Evolutionary conservation across 805 yeast species (phyloP).

Genomic region (Yamadazyma paraphyllophila): DNA sequence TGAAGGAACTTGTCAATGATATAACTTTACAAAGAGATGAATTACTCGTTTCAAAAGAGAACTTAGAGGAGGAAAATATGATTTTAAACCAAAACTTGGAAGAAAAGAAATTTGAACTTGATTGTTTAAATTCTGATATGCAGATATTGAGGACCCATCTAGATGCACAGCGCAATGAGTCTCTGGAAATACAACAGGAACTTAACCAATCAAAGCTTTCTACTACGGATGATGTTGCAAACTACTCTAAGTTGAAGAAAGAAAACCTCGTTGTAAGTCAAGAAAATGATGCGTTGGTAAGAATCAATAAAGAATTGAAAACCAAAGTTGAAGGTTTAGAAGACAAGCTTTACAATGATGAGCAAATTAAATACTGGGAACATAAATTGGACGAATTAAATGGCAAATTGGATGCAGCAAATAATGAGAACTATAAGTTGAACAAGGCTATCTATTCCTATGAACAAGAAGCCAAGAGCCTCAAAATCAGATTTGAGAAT

Average conservation of each 20-base stretch:
- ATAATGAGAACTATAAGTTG: slow-evolving; percentile 49
- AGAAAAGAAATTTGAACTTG: slow-evolving; percentile 21
- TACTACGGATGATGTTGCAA: slow-evolving; percentile 28
- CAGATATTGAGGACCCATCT: slow-evolving; percentile 34
- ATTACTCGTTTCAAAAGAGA: slow-evolving; percentile 41
- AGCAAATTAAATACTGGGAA: slow-evolving; percentile 62
- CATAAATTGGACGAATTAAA: slow-evolving; percentile 54
- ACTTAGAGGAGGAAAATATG: slow-evolving; percentile 29
- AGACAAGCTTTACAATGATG: slow-evolving; percentile 45
- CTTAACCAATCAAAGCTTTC: slow-evolving; percentile 30
- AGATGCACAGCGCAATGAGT: slow-evolving; percentile 31
- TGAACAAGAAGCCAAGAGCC: slow-evolving; percentile 53
- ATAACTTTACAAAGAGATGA: slow-evolving; percentile 62
- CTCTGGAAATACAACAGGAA: slow-evolving; percentile 33
- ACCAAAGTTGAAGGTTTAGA: slow-evolving; percentile 46
- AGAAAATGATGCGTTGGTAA: slow-evolving; percentile 65
- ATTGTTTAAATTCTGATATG: slow-evolving; percentile 27
- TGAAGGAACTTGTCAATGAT: slow-evolving; percentile 60
- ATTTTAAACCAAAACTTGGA: slow-evolving; percentile 27
- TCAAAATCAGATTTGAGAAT: slow-evolving; percentile 49
- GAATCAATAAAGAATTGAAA: slow-evolving; percentile 51
- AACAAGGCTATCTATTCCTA: slow-evolving; percentile 48
- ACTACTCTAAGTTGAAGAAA: slow-evolving; percentile 40
- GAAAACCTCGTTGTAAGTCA: slow-evolving; percentile 57
- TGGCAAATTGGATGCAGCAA: slow-evolving; percentile 45